A percentile compares a stretch with the other conserved stretches of the same genome.
These are phyloP conservation scores for Saturnispora sanitii DNA, from an alignment of 805 yeast genomes.

Conservation along the genomic window DNA sequence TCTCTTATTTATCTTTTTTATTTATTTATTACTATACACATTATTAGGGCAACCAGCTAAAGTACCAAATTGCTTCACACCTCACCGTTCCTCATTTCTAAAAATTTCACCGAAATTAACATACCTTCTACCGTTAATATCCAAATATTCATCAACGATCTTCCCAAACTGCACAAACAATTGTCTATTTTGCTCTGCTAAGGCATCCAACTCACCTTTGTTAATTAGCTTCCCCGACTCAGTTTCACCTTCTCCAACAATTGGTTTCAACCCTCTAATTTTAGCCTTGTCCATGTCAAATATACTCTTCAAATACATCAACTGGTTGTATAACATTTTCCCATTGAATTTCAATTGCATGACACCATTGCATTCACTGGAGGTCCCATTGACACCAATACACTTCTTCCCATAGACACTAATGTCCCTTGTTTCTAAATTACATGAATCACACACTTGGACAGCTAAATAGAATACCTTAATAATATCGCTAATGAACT, in stretches of 20 bases:
- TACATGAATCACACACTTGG: slow-evolving; percentile 85
- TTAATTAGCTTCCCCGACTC: slow-evolving; percentile 23
- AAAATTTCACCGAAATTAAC: slow-evolving; percentile 82
- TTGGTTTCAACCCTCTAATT: slow-evolving; percentile 42
- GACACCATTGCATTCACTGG: slow-evolving; percentile 66
- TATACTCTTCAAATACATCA: slow-evolving; percentile 64
- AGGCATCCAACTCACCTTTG: slow-evolving; percentile 53
- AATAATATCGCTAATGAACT: slow-evolving; percentile 57
- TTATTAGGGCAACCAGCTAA: no score
- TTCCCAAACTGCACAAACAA: slow-evolving; percentile 42
- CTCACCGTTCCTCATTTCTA: slow-evolving; percentile 11
- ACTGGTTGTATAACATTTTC: slow-evolving; percentile 75
- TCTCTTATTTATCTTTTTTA: no score
- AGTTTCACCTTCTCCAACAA: slow-evolving; percentile 25
- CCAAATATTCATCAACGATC: slow-evolving; percentile 63
- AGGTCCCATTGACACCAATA: slow-evolving; percentile 51
- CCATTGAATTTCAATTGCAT: slow-evolving; percentile 72
- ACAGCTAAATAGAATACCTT: slow-evolving; percentile 78
- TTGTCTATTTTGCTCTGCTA: slow-evolving; percentile 70
- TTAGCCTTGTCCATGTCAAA: slow-evolving; percentile 79
- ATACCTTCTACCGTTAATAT: slow-evolving; percentile 78
- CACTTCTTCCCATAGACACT: slow-evolving; percentile 87
- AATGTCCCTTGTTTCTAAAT: slow-evolving; percentile 68
- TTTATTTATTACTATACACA: no score
- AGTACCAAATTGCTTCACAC: no score